Evolutionary conservation across 805 yeast genomes (phyloP), one percentile per base, ranked within the genome.

Genomic region (Isabelozyma rhagii): DNA sequence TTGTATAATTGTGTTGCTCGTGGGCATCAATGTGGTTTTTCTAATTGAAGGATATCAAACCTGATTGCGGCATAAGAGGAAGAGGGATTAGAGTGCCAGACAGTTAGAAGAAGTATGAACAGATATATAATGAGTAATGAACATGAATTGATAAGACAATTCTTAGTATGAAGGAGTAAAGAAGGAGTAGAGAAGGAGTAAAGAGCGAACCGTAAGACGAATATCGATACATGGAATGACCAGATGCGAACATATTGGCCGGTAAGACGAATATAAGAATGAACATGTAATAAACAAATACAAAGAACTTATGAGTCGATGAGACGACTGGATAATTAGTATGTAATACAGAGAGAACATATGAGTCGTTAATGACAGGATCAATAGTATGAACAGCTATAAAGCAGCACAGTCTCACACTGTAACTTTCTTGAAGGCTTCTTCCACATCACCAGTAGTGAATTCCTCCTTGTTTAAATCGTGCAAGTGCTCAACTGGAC

Each of bases 401-500:
- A 31, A 8, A 31, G n/a, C 36, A 21, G 25, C 25, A 21, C 36
- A 8, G 8, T 31, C 5, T 31, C 2, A 31, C 4, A 31, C 36
- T 31, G 36, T 31, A 39, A 43, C 36, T 28, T 17, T 43, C 21
- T 43, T 28, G 21, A 43, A 43, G 18, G 15, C 38, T 15, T 43
- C 38, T 43, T 43, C 38, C 9, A 43, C 15, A 31, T 38, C 48
- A 29, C 48, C 48, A 10, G 13, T 25, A 18, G 36, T 28, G 13
- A 31, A 31, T 43, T 68, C 72, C 46, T 68, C 72, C 51, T 63
- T 65, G 51, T 72, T 71, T 51, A 72, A 68, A 47, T 73, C 73
- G 27, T 63, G 58, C 59, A 73, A 64, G 47, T 69, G 61, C 48
- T 64, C 74, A n/a, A 74, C 73, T 2, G 94, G 93, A 62, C 85